These are phyloP conservation scores for Pythium brachiatum DNA, from an alignment of 352 stramenopile species.

Conservation along the genomic window DNA sequence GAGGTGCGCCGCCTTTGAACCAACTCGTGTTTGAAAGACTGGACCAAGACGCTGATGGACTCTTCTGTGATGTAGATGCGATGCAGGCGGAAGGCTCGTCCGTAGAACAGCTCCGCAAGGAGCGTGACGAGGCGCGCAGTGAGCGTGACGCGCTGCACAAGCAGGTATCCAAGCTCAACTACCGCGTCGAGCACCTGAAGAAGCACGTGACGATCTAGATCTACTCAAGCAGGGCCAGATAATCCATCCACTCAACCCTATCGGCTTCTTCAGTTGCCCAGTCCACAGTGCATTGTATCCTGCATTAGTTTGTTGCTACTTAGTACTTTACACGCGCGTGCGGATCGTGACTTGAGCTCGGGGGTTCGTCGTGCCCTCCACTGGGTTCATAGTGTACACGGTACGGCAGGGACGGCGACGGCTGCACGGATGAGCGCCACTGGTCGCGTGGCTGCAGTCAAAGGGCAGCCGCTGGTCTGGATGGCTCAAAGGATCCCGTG, in stretches of 20 bases:
- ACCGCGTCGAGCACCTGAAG: constrained; percentile 74
- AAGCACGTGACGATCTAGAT: constrained; percentile 53
- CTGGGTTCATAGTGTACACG: too few relatives aligned
- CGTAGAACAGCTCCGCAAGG: constrained; percentile 54
- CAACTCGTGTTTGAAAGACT: too few relatives aligned
- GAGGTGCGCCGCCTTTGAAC: constrained; percentile 29
- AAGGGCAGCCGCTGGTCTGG: too few relatives aligned
- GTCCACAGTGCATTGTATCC: too few relatives aligned
- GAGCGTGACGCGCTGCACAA: constrained; percentile 66
- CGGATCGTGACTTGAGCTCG: background rate
- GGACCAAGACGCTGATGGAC: background rate
- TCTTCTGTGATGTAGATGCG: constrained; percentile 33
- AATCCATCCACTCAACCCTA: too few relatives aligned
- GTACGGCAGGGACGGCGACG: too few relatives aligned
- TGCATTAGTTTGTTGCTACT: background rate
- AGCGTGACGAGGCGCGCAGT: constrained; percentile 51
- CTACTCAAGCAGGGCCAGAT: too few relatives aligned
- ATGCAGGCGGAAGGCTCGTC: constrained; percentile 64
- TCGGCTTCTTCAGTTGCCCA: too few relatives aligned
- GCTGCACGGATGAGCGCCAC: too few relatives aligned
- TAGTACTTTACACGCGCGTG: background rate
- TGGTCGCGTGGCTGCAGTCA: too few relatives aligned
- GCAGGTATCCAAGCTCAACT: constrained; percentile 79
- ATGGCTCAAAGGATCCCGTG: too few relatives aligned
- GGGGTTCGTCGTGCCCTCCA: background rate